phyloP scores from a whole-genome alignment of 208 protist genomes.

The Wallacemonas sp. region DNA sequence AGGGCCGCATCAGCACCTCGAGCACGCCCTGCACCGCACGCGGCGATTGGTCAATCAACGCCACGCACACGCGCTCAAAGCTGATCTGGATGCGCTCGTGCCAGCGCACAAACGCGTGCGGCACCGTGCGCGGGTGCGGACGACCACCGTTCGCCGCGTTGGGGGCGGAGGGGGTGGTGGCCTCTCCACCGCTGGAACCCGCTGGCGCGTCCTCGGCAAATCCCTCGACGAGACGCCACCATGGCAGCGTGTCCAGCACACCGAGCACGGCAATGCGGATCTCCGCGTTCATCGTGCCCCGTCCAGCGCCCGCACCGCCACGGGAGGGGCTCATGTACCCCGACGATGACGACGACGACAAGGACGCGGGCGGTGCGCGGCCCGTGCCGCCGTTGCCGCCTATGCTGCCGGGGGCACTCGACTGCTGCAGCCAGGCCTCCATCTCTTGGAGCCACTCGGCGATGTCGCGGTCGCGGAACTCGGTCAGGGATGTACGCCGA shows the following conservation, averaged over 20 bases:
- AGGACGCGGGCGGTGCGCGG: not conserved
- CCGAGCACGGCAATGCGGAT: conserved; percentile 69
- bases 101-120: conserved; percentile 57
- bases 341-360: not conserved
- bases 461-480: conserved; percentile 77
- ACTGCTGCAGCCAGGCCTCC: conserved; percentile 45
- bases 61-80: conserved; percentile 74
- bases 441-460: conserved; percentile 62
- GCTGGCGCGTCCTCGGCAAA: conserved; percentile 24
- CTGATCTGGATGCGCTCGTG: conserved; percentile 62
- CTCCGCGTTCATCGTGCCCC: conserved; percentile 31
- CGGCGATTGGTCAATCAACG: conserved; percentile 61
- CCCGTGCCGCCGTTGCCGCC: not conserved
- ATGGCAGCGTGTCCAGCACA: conserved; percentile 80
- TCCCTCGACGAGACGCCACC: conserved; percentile 75
- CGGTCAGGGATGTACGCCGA: conserved; percentile 63
- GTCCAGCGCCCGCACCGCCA: not conserved
- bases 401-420: conserved; percentile 7
- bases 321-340: not conserved
- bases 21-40: conserved; percentile 72
- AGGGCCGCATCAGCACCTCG: conserved; percentile 73
- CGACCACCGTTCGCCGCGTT: too few relatives aligned
- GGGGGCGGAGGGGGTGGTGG: too few relatives aligned
- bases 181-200: too few relatives aligned
- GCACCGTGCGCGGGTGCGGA: not conserved